These are phyloP conservation scores for Chaetomium strumarium DNA, from an alignment of 2,329 filamentous ascomycete species.

Conservation along the genomic window DNA sequence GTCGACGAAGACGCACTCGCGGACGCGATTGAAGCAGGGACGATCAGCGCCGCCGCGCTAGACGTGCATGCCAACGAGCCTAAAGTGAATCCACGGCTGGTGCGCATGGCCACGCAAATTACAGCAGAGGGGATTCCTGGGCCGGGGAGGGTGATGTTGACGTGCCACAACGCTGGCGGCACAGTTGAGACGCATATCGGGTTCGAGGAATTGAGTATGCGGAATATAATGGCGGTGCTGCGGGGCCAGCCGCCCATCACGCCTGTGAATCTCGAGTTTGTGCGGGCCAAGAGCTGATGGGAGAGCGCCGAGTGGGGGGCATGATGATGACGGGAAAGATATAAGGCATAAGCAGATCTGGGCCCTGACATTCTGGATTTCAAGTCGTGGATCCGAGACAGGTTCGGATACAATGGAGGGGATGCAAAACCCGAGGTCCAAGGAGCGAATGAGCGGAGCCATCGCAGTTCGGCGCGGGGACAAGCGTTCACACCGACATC, in stretches of 20 bases:
- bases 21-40: conserved; percentile 48
- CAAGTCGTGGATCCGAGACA: no score
- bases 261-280: conserved; percentile 55
- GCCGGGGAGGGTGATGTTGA: conserved; percentile 47
- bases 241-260: conserved; percentile 47
- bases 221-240: conserved; percentile 58
- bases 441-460: no score
- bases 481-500: no score
- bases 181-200: conserved; percentile 61
- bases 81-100: conserved; percentile 41
- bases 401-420: no score
- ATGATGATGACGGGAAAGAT: background rate
- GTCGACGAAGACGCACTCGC: conserved; percentile 61
- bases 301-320: background rate
- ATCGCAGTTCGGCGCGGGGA: no score
- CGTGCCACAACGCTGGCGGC: conserved; percentile 63
- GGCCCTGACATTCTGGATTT: no score
- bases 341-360: no score
- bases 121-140: background rate
- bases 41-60: conserved; percentile 49
- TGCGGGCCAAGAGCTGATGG: conserved; percentile 27
- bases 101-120: conserved; percentile 29
- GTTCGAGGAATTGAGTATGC: conserved; percentile 61
- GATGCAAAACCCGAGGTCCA: no score
- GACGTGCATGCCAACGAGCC: conserved; percentile 62